phyloP scores from a whole-genome alignment of 768 basidiomycete genomes.

The Sporobolomyces phaffii region DNA sequence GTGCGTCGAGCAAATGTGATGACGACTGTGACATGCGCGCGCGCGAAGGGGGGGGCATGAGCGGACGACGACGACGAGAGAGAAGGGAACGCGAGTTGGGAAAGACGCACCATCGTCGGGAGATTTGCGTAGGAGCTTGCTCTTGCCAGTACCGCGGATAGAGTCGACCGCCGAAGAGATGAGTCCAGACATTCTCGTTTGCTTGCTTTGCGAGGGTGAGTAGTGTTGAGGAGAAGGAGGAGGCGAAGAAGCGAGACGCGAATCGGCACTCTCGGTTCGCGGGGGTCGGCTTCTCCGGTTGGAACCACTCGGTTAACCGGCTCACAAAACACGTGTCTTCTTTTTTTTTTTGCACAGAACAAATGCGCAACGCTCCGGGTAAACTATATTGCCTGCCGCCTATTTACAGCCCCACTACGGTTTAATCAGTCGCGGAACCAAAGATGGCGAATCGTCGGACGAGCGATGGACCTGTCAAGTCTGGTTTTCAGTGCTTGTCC shows the following conservation, averaged over 20 bases:
- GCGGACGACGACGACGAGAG: too few relatives aligned
- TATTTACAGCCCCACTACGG: neutral
- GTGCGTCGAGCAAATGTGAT: slow-evolving; percentile 80
- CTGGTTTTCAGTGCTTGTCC: too few relatives aligned
- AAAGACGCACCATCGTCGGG: slow-evolving; percentile 35
- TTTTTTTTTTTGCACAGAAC: slow-evolving; percentile 1
- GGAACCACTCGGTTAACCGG: too few relatives aligned
- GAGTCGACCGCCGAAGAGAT: slow-evolving; percentile 26
- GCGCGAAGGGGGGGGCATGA: too few relatives aligned
- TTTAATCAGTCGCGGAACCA: slow-evolving; percentile 49
- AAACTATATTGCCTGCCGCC: neutral
- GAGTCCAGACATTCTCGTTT: slow-evolving; percentile 11
- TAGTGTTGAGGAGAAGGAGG: neutral
- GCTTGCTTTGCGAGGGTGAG: neutral
- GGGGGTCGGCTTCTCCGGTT: neutral
- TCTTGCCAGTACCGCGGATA: slow-evolving; percentile 29
- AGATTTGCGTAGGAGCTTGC: slow-evolving; percentile 30
- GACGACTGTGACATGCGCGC: slow-evolving; percentile 56
- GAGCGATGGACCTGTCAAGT: too few relatives aligned
- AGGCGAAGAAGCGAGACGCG: neutral
- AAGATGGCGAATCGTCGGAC: too few relatives aligned
- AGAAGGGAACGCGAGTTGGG: neutral
- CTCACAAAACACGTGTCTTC: neutral
- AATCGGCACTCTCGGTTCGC: neutral
- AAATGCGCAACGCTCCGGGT: neutral